Percentiles rank a stretch among this genome's conserved stretches.
phyloP scores from a whole-genome alignment of 495 filamentous ascomycete genomes.

The Cercophora samala region DNA sequence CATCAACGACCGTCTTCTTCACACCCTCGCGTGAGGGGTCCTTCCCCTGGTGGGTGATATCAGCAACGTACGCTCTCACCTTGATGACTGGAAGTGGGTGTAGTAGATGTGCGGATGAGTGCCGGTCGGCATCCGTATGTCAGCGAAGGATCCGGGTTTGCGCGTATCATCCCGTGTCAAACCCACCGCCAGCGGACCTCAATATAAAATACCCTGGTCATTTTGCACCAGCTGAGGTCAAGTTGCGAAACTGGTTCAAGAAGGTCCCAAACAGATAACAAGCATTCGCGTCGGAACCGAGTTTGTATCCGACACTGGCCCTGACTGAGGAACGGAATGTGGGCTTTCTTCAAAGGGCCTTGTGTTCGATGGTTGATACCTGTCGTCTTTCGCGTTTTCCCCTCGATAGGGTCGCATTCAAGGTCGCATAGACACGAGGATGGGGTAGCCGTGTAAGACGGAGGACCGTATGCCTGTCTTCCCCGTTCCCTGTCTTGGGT shows the following conservation, averaged over 20 bases:
- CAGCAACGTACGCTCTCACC: not conserved
- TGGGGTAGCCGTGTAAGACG: not conserved
- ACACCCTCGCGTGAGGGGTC: not conserved
- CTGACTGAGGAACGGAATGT: not conserved
- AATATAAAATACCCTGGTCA: slow-evolving; percentile 6
- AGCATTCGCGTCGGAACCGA: not conserved
- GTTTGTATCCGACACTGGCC: not conserved
- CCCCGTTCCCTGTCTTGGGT: slow-evolving; percentile 2
- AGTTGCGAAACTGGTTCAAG: slow-evolving; percentile 1
- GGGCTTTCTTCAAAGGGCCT: no score
- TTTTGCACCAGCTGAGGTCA: slow-evolving; percentile 5
- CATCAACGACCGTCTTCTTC: not conserved
- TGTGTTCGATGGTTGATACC: not conserved
- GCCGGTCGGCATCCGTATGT: not conserved
- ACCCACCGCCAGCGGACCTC: not conserved
- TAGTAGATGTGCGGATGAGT: not conserved
- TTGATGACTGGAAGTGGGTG: not conserved
- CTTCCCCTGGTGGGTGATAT: not conserved
- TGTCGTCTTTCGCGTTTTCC: not conserved
- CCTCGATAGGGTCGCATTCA: not conserved
- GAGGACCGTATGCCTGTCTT: not conserved
- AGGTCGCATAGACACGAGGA: not conserved
- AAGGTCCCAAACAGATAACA: not conserved
- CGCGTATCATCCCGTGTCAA: slow-evolving; percentile 7
- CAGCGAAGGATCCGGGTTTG: slow-evolving; percentile 10